Percentiles rank a stretch among this genome's conserved stretches.
Evolutionary conservation across 2,329 filamentous ascomycete species (phyloP).

Genomic region (Diaporthe vexans): DNA sequence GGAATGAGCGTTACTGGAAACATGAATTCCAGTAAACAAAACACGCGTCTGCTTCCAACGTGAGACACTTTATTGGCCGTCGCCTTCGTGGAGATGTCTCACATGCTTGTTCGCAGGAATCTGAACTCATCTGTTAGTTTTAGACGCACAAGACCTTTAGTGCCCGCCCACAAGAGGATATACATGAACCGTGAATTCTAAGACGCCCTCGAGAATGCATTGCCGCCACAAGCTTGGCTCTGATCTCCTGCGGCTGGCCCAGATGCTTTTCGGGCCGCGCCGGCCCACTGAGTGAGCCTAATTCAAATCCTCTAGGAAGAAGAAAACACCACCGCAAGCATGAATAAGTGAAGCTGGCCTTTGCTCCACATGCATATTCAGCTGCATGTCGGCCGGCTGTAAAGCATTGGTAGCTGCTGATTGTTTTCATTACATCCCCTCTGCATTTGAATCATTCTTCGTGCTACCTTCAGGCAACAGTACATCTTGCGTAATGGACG

Average conservation of each 20-base stretch:
- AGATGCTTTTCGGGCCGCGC: not conserved
- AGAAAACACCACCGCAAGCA: not conserved
- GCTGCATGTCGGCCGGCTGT: not conserved
- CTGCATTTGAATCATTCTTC: not conserved
- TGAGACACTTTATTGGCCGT: not conserved
- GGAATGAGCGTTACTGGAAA: not conserved
- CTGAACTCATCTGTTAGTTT: not conserved
- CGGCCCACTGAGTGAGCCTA: not conserved
- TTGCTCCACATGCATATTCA: not conserved
- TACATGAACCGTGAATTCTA: not conserved
- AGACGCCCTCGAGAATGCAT: not conserved
- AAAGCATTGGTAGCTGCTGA: not conserved
- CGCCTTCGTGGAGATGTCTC: not conserved
- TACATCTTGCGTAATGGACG: not conserved
- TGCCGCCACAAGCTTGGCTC: not conserved
- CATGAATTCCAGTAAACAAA: slow-evolving; percentile 3
- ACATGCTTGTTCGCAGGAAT: not conserved
- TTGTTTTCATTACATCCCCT: not conserved
- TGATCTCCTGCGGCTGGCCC: not conserved
- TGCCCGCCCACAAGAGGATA: not conserved
- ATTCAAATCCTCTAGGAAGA: not conserved
- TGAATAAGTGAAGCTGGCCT: not conserved
- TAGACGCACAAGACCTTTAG: not conserved
- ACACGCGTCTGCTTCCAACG: not conserved
- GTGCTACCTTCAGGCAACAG: not conserved